Conservation (phyloP, 1,284 basidiomycete species). For the Rhodotorula sp. region DNA sequence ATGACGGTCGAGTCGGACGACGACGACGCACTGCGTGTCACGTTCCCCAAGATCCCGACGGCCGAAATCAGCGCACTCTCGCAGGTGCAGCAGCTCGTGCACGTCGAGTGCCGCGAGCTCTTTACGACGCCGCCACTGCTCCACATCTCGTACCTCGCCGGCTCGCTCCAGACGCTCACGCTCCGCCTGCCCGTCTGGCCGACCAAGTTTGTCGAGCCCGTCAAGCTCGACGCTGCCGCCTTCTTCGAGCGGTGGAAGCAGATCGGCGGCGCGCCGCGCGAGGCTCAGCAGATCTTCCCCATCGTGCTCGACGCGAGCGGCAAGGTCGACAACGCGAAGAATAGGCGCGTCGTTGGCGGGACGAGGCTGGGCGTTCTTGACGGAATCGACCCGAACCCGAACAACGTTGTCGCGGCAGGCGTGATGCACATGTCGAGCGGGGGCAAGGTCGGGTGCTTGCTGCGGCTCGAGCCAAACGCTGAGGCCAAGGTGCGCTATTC, state of each 20-base stretch:
- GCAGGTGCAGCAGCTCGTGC: constrained; percentile 88
- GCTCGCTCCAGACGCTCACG: constrained; percentile 81
- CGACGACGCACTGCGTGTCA: constrained; percentile 70
- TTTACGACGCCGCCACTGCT: constrained; percentile 80
- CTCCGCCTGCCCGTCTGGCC: constrained; percentile 82
- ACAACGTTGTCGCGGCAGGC: constrained; percentile 85
- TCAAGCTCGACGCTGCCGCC: constrained; percentile 74
- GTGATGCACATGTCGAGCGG: constrained; percentile 82
- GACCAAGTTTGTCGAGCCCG: constrained; percentile 91
- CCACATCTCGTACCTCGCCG: constrained; percentile 86
- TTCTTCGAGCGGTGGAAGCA: constrained; percentile 99
- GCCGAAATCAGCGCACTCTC: constrained; percentile 76
- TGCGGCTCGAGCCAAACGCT: constrained; percentile 89
- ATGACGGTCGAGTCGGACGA: constrained; percentile 75
- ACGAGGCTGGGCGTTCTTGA: constrained; percentile 73
- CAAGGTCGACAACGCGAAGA: constrained; percentile 70
- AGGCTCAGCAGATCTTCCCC: constrained; percentile 84
- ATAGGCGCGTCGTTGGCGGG: constrained; percentile 75
- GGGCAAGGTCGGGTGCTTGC: constrained; percentile 92
- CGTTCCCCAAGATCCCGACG: constrained; percentile 82
- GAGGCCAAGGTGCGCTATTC: constrained; percentile 75
- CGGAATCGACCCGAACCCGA: constrained; percentile 61
- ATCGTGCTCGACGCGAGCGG: constrained; percentile 66
- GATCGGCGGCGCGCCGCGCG: constrained; percentile 89
- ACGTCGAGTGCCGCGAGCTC: constrained; percentile 88